Evolutionary conservation across 495 filamentous ascomycete genomes (phyloP), one percentile per base, ranked within the genome.

Genomic region (Penicillium longicatenatum): DNA sequence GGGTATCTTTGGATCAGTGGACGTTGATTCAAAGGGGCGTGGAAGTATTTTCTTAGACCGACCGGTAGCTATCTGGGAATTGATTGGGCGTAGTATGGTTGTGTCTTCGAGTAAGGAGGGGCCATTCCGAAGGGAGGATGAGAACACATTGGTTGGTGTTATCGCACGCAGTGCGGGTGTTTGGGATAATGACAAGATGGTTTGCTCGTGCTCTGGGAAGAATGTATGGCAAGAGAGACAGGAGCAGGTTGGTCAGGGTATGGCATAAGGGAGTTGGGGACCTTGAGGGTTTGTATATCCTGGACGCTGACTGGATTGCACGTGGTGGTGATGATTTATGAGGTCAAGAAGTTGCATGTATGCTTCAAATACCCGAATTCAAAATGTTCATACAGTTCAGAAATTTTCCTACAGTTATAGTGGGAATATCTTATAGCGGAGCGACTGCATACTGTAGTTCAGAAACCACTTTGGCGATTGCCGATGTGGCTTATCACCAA

Each of bases 121-220:
- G 3, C 74, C 75, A 50, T 84, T 86, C 67, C 70, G 84, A 59
- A 77, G 76, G 61, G 88, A 93, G 63, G 90, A 95, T 64, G 79
- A 84, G 49, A 85, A 95, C 67, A 93, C 91, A 30, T 75, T 96
- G 41, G 89, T 96, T 7, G 94, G 94, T 31, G 92, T 98, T 50
- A 90, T 98, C 70, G 94, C 94, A 43, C 79, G 94, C 67, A 96
- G 91, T 74, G 93, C 94, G 22, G 94, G 94, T 14, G 88, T 96
- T 51, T 98, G 94, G 94, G 93, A 97, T 70, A 98, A 98, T 67
- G 92, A 97, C 69, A 98, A 97, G 82, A 97, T 89, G 65, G 94
- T 98, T 26, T 87, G 87, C 70, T 93, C 90, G 14, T 98, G 94
- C 73, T 95, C 91, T 41, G 94, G 94, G 3, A 97, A 98, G 85